phyloP scores from a whole-genome alignment of 768 basidiomycete genomes.

The Myochromella boudieri region DNA sequence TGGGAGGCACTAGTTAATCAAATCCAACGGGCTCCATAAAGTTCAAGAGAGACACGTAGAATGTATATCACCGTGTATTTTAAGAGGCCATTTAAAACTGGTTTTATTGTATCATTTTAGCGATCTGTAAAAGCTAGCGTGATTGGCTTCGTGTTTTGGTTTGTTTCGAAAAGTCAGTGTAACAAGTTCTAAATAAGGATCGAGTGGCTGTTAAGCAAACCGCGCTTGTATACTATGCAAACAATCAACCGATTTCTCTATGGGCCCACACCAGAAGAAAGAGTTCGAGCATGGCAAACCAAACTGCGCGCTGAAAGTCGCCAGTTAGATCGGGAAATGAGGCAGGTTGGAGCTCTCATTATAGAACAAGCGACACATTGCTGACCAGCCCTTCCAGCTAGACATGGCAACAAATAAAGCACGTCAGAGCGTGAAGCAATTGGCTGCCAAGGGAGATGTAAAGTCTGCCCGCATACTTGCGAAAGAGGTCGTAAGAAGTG shows the following conservation, averaged over 20 bases:
- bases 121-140: not conserved
- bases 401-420: conserved; percentile 83
- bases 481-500: conserved; percentile 89
- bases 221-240: conserved; percentile 61
- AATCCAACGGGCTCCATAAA: conserved; percentile 42
- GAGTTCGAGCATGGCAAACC: conserved; percentile 86
- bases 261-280: conserved; percentile 95
- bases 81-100: not conserved
- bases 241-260: conserved; percentile 91
- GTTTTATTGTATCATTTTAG: not conserved
- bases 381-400: conserved; percentile 49
- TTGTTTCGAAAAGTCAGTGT: too few species aligned
- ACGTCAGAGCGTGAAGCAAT: conserved; percentile 77
- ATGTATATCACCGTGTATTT: conserved; percentile 4
- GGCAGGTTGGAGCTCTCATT: conserved; percentile 66
- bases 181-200: too few species aligned
- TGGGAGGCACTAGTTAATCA: conserved; percentile 80
- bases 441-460: conserved; percentile 88
- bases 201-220: too few species aligned
- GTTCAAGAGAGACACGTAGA: not conserved
- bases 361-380: conserved; percentile 14
- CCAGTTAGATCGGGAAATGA: conserved; percentile 89
- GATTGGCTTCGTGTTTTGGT: too few species aligned
- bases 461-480: conserved; percentile 93
- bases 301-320: conserved; percentile 84